Percentiles rank a stretch among this genome's conserved stretches.
phyloP scores from a whole-genome alignment of 345 rosid genomes.

The Eucalyptus leucophloia region DNA sequence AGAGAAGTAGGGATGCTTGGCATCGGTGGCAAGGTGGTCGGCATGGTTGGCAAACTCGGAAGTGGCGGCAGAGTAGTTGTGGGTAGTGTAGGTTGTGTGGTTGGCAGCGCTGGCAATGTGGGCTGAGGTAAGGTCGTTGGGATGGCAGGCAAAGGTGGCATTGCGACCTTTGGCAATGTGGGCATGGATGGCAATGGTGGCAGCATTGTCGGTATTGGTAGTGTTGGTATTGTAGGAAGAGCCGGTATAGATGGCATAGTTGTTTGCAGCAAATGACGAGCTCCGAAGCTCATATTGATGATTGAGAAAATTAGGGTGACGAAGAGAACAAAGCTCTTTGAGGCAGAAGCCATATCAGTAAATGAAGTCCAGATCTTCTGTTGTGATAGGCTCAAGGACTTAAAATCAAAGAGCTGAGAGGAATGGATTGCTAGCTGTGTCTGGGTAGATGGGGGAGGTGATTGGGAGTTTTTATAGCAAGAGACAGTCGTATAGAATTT shows the following conservation, averaged over 20 bases:
- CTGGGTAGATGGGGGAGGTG: neutral
- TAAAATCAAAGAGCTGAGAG: neutral
- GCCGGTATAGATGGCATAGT: neutral
- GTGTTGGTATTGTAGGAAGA: neutral
- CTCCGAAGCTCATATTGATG: neutral
- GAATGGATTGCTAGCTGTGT: neutral
- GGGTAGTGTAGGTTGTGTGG: conserved; percentile 1
- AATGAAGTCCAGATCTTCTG: neutral
- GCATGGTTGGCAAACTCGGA: neutral
- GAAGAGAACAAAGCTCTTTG: neutral
- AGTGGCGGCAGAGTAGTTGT: neutral
- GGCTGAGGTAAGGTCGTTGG: conserved; percentile 4
- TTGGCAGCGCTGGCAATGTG: neutral
- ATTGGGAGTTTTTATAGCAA: neutral
- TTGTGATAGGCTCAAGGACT: neutral
- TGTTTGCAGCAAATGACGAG: conserved; percentile 7
- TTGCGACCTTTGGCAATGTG: neutral
- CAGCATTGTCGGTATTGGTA: neutral
- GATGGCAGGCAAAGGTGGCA: neutral
- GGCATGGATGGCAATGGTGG: neutral
- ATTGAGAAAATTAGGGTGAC: neutral
- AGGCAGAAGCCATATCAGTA: neutral
- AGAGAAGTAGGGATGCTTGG: conserved; percentile 15
- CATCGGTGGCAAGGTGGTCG: conserved; percentile 2
- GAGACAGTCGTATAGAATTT: neutral